Base-by-base conservation (phyloP, 768 basidiomycete genomes). In the Mycena latifolia region DNA sequence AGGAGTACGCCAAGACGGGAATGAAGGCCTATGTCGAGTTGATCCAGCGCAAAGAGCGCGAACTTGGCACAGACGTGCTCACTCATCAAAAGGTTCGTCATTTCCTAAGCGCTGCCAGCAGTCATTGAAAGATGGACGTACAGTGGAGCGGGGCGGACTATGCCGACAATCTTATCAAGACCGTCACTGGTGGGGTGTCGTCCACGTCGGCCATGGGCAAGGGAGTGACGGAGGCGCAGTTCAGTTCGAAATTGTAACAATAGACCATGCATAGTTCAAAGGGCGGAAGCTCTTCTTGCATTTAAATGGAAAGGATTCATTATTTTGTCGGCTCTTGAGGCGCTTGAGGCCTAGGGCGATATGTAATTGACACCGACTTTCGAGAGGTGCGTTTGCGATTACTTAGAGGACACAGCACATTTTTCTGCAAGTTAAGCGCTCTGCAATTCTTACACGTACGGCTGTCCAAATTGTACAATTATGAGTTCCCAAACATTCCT, bases 21-120 rank as follows among this genome's bases (percentile, higher is more conserved):
- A 99, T 99, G 98, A 96, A 98, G 78, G 98, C 98, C 2, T 99
- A 99, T 75, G 96, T 98, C 67, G 94, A 96, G 80, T 82, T 99
- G 63, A 84, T 99, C 58, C 98, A 99, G 78, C 84, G 93, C 29
- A 92, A 88, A 77, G 98, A 99, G 76, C 88, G 95, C 54, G 96
- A 98, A 71, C 86, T 98, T 56, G 95, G 92, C 53, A 95, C 93
- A 66, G 98, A 99, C 74, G 97, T 99, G 27, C 89, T 99, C 71
- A 98, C 96, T 9, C 98, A 99, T 77, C 98, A 99, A 78, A 96
- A 91, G 87, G 94, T 94, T 73, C 39, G 86, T 70, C 20, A 31
- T 47, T n/a, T 39, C 41, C 24, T 66, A 24, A 25, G 20, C 43
- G 25, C 65, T 33, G 31, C 33, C 39, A 43, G 12, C 43, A 28